Percentiles rank a stretch among this genome's conserved stretches.
Conservation (phyloP, 805 yeast species). For the Lachancea mirantina region DNA sequence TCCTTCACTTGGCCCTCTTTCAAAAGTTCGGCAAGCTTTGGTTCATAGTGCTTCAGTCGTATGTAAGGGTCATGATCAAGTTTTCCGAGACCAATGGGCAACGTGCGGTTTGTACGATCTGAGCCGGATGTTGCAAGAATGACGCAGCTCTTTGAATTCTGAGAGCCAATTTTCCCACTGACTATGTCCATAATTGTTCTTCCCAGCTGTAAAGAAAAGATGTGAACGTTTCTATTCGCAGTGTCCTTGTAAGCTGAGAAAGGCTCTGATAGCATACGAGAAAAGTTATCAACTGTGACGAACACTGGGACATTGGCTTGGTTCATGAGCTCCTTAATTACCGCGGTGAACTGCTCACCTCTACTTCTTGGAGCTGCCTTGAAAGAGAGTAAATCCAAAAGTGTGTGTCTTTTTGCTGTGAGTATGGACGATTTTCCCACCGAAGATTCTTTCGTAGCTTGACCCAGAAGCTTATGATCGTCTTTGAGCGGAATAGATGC, state of each 20-base stretch:
- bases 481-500: constrained; percentile 30
- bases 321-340: constrained; percentile 47
- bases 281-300: constrained; percentile 68
- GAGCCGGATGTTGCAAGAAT: constrained; percentile 55
- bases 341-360: constrained; percentile 43
- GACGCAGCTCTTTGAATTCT: constrained; percentile 49
- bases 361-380: constrained; percentile 34
- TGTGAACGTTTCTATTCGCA: constrained; percentile 48
- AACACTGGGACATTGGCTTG: constrained; percentile 52
- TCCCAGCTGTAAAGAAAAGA: constrained; percentile 58
- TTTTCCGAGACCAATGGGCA: constrained; percentile 48
- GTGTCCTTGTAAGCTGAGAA: constrained; percentile 54
- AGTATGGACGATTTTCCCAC: constrained; percentile 25
- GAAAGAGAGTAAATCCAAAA: constrained; percentile 38
- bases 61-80: constrained; percentile 51
- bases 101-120: constrained; percentile 45
- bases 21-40: constrained; percentile 45
- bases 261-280: constrained; percentile 49
- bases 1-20: constrained; percentile 31
- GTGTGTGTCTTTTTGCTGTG: constrained; percentile 24
- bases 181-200: constrained; percentile 46
- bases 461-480: constrained; percentile 30
- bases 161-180: constrained; percentile 45
- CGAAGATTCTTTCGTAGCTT: constrained; percentile 26
- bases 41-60: constrained; percentile 43